Evolutionary conservation across 805 yeast species (phyloP).

Genomic region (Pichia manshurica): DNA sequence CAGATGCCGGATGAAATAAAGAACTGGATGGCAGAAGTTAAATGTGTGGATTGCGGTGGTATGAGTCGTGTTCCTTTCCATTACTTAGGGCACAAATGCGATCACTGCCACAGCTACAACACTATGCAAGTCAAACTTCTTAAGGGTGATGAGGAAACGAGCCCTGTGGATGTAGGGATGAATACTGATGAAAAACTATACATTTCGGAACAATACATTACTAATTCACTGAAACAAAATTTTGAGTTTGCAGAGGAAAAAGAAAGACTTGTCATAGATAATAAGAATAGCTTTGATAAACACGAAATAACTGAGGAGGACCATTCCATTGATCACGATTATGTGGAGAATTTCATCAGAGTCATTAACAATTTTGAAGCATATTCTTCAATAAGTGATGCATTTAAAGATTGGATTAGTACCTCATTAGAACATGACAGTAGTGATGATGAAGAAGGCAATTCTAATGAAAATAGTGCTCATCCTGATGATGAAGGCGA

Average conservation of each 20-base stretch:
- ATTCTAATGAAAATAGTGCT: not conserved
- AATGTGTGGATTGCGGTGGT: constrained; percentile 85
- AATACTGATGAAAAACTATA: constrained; percentile 7
- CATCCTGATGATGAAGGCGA: not conserved
- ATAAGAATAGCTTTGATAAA: constrained; percentile 5
- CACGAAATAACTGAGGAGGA: constrained; percentile 15
- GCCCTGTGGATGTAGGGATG: constrained; percentile 11
- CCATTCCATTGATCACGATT: constrained; percentile 21
- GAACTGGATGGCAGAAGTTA: constrained; percentile 66
- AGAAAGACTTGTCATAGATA: constrained; percentile 4
- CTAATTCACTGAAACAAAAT: constrained; percentile 29
- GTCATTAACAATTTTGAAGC: constrained; percentile 32
- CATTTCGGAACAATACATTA: constrained; percentile 13
- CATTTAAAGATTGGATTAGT: constrained; percentile 33
- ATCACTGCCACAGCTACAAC: constrained; percentile 81
- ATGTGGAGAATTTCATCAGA: constrained; percentile 30
- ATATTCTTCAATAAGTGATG: constrained; percentile 31
- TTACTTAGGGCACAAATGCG: constrained; percentile 81
- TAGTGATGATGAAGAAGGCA: not conserved
- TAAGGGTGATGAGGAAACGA: constrained; percentile 48
- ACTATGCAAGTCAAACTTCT: constrained; percentile 67
- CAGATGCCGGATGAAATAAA: constrained; percentile 77
- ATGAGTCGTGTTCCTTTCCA: constrained; percentile 73
- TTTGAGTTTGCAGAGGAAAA: constrained; percentile 28
- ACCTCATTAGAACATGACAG: constrained; percentile 5